Evolutionary conservation across 495 filamentous ascomycete genomes (phyloP), one percentile per base, ranked within the genome.

Genomic region (Hypoxylon trugodes): DNA sequence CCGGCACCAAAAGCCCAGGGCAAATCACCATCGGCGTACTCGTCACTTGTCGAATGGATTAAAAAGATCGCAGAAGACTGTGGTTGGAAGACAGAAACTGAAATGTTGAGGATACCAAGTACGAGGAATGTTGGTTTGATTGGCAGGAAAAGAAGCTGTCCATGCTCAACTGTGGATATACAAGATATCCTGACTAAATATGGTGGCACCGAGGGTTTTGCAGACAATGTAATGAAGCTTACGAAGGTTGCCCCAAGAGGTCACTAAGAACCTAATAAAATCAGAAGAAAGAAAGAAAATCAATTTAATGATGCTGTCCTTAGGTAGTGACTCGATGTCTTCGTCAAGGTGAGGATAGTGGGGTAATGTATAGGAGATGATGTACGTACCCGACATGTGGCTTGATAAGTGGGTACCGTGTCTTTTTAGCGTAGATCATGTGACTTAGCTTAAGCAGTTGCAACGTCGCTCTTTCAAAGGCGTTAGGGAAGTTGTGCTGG

Each of bases 71-170:
- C 90, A 0, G 70, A 68, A 12, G 86, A 90, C 21, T 79, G 90
- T 49, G 93, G 91, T 0, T 97, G 86, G 80, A 80, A 81, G 2
- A 81, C 90, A 4, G 91, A 97, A 70, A 88, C 81, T 54, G 92
- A 94, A 50, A 83, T 90, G 76, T 69, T 98, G 43, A 79, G 91
- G 33, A 96, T 97, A 50, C 93, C 94, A 7, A 95, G 91, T 72
- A 96, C 94, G 35, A 80, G 96, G 59, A 97, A 98, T 74, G 81
- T 87, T 16, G 91, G 84, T 0, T 76, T 98, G 21, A 61, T 97
- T 58, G 93, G 94, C 12, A 81, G 85, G 57, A 74, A 60, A 36
- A 75, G 72, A 32, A 58, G 13, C n/a, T 42, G 21, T 18, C 50
- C 55, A 43, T 37, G 49, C 8, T 42, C 69, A 1, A 30, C 50